These are phyloP conservation scores for Lichtheimia ornata DNA, from an alignment of 371 early-diverging fungal species.

Conservation along the genomic window DNA sequence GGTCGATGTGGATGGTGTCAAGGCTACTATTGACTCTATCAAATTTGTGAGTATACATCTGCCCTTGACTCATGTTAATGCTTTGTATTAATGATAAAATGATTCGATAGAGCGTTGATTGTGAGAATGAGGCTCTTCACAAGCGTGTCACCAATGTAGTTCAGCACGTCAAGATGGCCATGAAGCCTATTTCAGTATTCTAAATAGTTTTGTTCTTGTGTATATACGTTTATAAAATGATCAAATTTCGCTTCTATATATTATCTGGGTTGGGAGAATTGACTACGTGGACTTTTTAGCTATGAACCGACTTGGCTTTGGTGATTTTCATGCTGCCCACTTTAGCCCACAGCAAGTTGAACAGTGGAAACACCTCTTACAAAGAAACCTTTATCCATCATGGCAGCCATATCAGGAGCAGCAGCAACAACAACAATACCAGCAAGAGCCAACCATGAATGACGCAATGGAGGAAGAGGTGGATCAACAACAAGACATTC, in stretches of 20 bases:
- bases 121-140: constrained; percentile 32
- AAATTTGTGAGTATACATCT: constrained; percentile 40
- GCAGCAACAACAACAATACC: neutral
- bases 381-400: constrained; percentile 5
- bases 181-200: constrained; percentile 31
- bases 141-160: constrained; percentile 34
- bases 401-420: constrained; percentile 5
- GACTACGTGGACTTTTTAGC: too few species aligned
- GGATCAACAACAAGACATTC: constrained; percentile 1
- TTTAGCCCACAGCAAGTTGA: constrained; percentile 6
- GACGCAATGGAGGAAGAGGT: neutral
- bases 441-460: neutral
- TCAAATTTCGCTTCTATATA: too few species aligned
- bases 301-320: constrained; percentile 4
- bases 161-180: constrained; percentile 31
- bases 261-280: too few species aligned
- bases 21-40: constrained; percentile 46
- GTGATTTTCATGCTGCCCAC: constrained; percentile 10
- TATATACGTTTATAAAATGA: neutral
- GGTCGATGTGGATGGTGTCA: constrained; percentile 46
- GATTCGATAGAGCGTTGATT: constrained; percentile 26
- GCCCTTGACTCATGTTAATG: neutral
- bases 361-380: constrained; percentile 3
- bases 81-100: neutral
- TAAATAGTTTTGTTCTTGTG: constrained; percentile 3